phyloP scores from a whole-genome alignment of 805 yeast genomes.

The Martiniozyma abietophila region DNA sequence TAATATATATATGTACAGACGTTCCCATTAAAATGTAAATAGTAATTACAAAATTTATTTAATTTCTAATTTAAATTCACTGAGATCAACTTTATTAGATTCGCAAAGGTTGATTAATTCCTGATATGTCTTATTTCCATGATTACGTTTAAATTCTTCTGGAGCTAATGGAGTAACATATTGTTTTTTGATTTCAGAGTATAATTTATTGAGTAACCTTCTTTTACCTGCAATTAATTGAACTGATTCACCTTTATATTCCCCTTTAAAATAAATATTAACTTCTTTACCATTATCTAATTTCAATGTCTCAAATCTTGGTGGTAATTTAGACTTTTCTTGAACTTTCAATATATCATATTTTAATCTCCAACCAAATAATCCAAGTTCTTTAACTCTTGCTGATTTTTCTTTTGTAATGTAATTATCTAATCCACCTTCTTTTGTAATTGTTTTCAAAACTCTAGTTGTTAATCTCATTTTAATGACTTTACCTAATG shows the following conservation, averaged over 20 bases:
- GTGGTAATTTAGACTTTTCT: slow-evolving; percentile 32
- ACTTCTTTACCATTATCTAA: slow-evolving; percentile 24
- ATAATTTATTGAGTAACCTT: slow-evolving; percentile 46
- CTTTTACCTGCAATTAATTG: slow-evolving; percentile 57
- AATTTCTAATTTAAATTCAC: slow-evolving; percentile 10
- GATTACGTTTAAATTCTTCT: slow-evolving; percentile 37
- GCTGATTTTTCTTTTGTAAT: slow-evolving; percentile 80
- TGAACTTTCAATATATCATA: slow-evolving; percentile 53
- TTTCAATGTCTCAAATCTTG: slow-evolving; percentile 24
- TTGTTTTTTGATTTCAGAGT: slow-evolving; percentile 36
- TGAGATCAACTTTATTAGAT: slow-evolving; percentile 31
- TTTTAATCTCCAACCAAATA: slow-evolving; percentile 84
- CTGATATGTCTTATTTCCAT: slow-evolving; percentile 35
- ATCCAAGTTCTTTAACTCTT: slow-evolving; percentile 86
- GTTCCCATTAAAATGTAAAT: too few species aligned
- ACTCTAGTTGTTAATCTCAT: slow-evolving; percentile 71
- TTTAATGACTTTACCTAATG: slow-evolving; percentile 46
- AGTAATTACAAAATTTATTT: too few species aligned
- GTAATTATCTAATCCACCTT: slow-evolving; percentile 92
- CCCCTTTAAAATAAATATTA: slow-evolving; percentile 43
- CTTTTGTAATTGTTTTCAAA: slow-evolving; percentile 76
- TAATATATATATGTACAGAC: too few species aligned
- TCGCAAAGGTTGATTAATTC: slow-evolving; percentile 45
- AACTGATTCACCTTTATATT: slow-evolving; percentile 32
- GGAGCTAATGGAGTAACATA: slow-evolving; percentile 36